phyloP scores from a whole-genome alignment of 106 monocot genomes.

The Vanilla planifolia region DNA sequence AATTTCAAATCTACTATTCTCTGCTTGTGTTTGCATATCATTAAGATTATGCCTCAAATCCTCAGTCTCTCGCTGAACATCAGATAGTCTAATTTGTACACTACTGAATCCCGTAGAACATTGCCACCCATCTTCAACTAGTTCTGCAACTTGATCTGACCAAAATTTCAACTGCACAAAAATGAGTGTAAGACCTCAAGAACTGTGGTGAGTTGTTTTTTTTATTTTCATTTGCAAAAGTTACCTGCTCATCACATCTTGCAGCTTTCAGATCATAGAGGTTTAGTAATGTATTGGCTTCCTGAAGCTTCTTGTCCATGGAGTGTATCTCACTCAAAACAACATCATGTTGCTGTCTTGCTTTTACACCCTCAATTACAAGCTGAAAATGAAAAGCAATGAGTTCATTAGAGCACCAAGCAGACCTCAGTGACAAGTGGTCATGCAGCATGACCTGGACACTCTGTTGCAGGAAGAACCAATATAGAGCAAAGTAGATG shows the following conservation, averaged over 20 bases:
- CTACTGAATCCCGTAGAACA: constrained; percentile 34
- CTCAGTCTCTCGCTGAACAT: constrained; percentile 46
- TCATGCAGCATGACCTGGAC: too few species aligned
- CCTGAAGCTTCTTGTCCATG: constrained; percentile 51
- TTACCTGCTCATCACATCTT: constrained; percentile 77
- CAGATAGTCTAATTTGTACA: constrained; percentile 47
- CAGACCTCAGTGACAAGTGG: too few species aligned
- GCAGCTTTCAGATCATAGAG: constrained; percentile 38
- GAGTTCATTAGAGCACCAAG: constrained; percentile 4
- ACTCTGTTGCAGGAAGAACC: too few species aligned
- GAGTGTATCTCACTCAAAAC: constrained; percentile 42
- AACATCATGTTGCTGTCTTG: constrained; percentile 54
- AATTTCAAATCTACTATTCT: constrained; percentile 40
- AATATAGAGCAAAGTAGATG: too few species aligned
- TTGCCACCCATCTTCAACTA: constrained; percentile 51
- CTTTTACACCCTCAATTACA: constrained; percentile 63
- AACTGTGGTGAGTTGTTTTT: neutral
- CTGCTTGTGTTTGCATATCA: constrained; percentile 34
- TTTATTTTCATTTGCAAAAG: neutral
- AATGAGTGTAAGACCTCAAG: neutral
- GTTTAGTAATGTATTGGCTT: constrained; percentile 51
- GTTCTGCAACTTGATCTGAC: constrained; percentile 61
- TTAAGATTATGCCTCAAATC: constrained; percentile 34
- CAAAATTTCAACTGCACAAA: constrained; percentile 49
- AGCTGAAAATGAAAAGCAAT: constrained; percentile 42